A percentile compares a stretch with the other conserved stretches of the same genome.
Evolutionary conservation across 371 early-diverging fungal species (phyloP).

Genomic region (Parasitella parasitica): DNA sequence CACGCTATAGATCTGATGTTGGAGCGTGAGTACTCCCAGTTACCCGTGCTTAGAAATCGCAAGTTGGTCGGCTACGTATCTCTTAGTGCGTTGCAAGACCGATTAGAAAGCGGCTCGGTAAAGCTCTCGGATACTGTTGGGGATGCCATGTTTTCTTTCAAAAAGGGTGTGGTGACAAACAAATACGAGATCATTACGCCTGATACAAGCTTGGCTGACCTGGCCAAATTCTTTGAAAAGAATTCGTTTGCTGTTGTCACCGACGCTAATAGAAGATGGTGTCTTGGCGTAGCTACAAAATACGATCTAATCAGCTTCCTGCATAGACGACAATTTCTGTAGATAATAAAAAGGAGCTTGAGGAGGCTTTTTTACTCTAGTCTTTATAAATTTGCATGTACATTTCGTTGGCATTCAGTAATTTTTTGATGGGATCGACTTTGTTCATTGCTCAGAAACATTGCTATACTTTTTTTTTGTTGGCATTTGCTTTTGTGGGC

Average conservation of each 20-base stretch:
- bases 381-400: too few relatives aligned
- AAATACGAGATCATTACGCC: conserved; percentile 79
- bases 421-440: too few relatives aligned
- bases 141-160: conserved; percentile 67
- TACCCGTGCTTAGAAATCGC: conserved; percentile 74
- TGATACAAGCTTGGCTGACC: conserved; percentile 75
- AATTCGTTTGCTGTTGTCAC: conserved; percentile 85
- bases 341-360: conserved; percentile 5
- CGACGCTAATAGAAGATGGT: conserved; percentile 78
- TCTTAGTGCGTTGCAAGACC: conserved; percentile 59
- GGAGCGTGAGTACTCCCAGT: conserved; percentile 82
- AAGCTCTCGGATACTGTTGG: conserved; percentile 50
- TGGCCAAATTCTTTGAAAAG: conserved; percentile 74
- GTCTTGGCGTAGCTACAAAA: conserved; percentile 82
- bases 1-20: conserved; percentile 78
- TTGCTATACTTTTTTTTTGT: too few relatives aligned
- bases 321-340: conserved; percentile 50
- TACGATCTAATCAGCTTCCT: conserved; percentile 74
- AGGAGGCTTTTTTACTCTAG: too few relatives aligned
- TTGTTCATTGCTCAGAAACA: too few relatives aligned
- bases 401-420: too few relatives aligned
- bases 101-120: conserved; percentile 54
- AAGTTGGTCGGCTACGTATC: conserved; percentile 84
- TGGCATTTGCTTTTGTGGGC: too few relatives aligned
- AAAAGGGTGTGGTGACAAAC: conserved; percentile 19